These are phyloP conservation scores for Eucalyptus polybractea DNA, from an alignment of 345 rosid species.

Conservation along the genomic window DNA sequence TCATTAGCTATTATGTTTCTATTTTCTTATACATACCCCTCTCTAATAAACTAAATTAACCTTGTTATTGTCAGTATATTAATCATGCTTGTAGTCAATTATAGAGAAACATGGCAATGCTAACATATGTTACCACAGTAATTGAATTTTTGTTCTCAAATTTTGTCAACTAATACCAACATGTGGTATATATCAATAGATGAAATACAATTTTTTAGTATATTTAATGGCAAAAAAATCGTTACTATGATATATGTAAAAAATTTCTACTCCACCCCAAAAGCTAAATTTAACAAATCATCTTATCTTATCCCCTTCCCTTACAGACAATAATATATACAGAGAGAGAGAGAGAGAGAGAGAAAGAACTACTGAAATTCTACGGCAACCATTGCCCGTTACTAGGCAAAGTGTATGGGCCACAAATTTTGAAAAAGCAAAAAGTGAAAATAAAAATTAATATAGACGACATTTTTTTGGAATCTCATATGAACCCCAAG, in stretches of 20 bases:
- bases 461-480: background rate
- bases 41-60: too few relatives aligned
- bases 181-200: background rate
- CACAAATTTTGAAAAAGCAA: background rate
- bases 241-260: background rate
- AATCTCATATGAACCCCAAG: background rate
- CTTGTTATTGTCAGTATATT: too few relatives aligned
- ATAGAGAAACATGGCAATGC: background rate
- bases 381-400: background rate
- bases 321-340: too few relatives aligned
- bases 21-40: too few relatives aligned
- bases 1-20: too few relatives aligned
- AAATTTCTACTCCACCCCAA: background rate
- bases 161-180: background rate
- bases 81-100: too few relatives aligned
- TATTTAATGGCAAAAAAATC: background rate
- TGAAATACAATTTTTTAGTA: background rate
- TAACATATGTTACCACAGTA: background rate
- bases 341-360: background rate
- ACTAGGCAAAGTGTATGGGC: background rate
- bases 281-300: background rate
- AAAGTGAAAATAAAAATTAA: background rate
- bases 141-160: too few relatives aligned
- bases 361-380: background rate
- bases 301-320: background rate